These are phyloP conservation scores for Solanum clarkiae DNA, from an alignment of 257 asterid genomes.

Conservation along the genomic window DNA sequence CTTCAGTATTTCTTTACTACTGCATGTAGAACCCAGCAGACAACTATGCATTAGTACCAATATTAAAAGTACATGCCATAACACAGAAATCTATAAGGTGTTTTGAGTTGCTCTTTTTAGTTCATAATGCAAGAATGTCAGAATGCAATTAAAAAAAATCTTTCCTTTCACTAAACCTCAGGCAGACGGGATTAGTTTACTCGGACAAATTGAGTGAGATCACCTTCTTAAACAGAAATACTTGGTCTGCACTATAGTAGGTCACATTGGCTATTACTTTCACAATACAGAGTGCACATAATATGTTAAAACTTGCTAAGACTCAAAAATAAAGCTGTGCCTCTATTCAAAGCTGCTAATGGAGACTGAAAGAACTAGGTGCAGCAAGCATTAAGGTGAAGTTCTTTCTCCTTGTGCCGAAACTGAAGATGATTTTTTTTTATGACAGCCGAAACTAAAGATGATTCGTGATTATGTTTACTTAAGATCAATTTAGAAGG, in stretches of 20 bases:
- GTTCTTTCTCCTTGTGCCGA: not conserved
- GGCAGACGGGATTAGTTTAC: not conserved
- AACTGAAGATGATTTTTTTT: not conserved
- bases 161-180: not conserved
- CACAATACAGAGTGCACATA: not conserved
- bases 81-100: not conserved
- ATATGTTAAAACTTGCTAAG: not conserved
- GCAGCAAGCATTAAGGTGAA: not conserved
- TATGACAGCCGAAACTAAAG: not conserved
- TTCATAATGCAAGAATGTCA: not conserved
- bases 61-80: not conserved
- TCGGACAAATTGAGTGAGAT: not conserved
- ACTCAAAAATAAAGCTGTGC: not conserved
- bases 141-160: not conserved
- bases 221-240: not conserved
- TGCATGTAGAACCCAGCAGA: not conserved
- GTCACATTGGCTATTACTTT: not conserved
- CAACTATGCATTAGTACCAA: not conserved
- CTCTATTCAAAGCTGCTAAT: not conserved
- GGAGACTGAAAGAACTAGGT: not conserved
- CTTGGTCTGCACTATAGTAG: not conserved
- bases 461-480: not conserved
- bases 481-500: not conserved
- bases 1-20: slow-evolving; percentile 6
- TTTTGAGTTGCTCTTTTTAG: not conserved